A percentile compares a stretch with the other conserved stretches of the same genome.
Evolutionary conservation across 768 basidiomycete species (phyloP).

Genomic region (Leccinellum rugosiceps): DNA sequence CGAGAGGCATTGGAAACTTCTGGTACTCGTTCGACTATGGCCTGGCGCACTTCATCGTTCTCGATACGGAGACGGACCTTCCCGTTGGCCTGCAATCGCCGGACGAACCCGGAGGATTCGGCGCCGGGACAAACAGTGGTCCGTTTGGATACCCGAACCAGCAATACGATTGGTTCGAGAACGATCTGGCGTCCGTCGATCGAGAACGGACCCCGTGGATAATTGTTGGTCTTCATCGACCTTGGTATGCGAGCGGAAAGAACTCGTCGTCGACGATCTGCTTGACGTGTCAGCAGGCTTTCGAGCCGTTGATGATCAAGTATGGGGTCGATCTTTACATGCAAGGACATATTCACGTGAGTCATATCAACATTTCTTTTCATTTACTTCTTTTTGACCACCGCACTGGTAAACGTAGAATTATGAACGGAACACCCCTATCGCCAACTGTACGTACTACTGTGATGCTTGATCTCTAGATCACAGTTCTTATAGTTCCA

Average conservation of each 20-base stretch:
- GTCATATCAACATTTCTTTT: not conserved
- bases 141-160: conserved; percentile 29
- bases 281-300: conserved; percentile 22
- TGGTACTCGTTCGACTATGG: conserved; percentile 33
- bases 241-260: conserved; percentile 21
- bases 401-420: not conserved
- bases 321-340: conserved; percentile 30
- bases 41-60: conserved; percentile 26
- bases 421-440: conserved; percentile 28
- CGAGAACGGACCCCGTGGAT: conserved; percentile 28
- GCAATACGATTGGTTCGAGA: conserved; percentile 27
- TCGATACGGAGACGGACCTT: conserved; percentile 27
- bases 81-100: conserved; percentile 24
- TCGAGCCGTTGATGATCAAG: conserved; percentile 31
- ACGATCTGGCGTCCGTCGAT: conserved; percentile 22
- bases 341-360: conserved; percentile 28
- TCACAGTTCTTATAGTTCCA: too few relatives aligned
- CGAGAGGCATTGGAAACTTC: conserved; percentile 26
- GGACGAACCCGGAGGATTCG: conserved; percentile 19
- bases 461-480: not conserved
- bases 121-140: conserved; percentile 20
- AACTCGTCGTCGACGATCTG: conserved; percentile 10
- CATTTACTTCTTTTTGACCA: not conserved
- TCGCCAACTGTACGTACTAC: conserved; percentile 23
- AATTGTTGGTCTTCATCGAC: conserved; percentile 26